Conservation (phyloP, 257 asterid species). For the Solanum microdontum region DNA sequence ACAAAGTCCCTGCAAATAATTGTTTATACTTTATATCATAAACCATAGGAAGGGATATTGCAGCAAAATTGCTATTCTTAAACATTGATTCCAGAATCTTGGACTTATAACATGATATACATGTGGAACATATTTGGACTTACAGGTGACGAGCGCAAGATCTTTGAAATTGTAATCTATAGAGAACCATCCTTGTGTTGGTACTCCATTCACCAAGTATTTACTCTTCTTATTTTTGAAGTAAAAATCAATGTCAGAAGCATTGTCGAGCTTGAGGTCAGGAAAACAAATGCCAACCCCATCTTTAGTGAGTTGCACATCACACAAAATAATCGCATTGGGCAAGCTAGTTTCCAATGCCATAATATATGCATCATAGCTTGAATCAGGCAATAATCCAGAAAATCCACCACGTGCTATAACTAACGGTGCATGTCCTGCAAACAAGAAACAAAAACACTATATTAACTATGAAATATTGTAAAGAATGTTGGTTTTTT, state of each 20-base stretch:
- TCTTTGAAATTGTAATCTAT: slow-evolving; percentile 43
- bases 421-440: slow-evolving; percentile 65
- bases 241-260: slow-evolving; percentile 12
- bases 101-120: not conserved
- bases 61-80: not conserved
- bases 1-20: not conserved
- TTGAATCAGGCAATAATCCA: slow-evolving; percentile 67
- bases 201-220: slow-evolving; percentile 40
- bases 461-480: not conserved
- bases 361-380: slow-evolving; percentile 32
- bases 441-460: slow-evolving; percentile 1
- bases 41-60: not conserved
- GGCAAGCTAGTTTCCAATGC: slow-evolving; percentile 26
- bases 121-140: slow-evolving; percentile 10
- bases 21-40: not conserved
- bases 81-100: not conserved
- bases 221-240: slow-evolving; percentile 8
- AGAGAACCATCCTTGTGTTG: slow-evolving; percentile 48
- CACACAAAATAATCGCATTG: slow-evolving; percentile 49
- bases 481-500: not conserved
- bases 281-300: slow-evolving; percentile 65
- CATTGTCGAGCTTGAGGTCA: slow-evolving; percentile 43
- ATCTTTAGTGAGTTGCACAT: slow-evolving; percentile 81
- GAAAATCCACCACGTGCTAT: slow-evolving; percentile 83
- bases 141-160: slow-evolving; percentile 26